Percentiles rank a stretch among this genome's conserved stretches.
Evolutionary conservation across 2,329 filamentous ascomycete genomes (phyloP).

Genomic region (Colletotrichum siamense): DNA sequence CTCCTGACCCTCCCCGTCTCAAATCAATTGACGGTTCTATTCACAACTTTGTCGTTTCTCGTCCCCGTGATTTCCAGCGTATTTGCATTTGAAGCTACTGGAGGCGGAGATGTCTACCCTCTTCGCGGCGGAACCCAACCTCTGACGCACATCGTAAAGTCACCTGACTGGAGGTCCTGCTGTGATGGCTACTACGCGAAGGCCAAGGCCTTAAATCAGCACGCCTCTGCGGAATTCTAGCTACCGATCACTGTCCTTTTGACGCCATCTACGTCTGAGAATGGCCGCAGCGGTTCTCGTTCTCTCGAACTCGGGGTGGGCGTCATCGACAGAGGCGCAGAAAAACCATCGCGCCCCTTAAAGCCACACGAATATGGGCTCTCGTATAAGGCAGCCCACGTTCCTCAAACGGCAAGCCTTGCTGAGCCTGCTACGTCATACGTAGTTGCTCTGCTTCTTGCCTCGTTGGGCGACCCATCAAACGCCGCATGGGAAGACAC

Average conservation of each 20-base stretch:
- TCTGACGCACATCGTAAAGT: background rate
- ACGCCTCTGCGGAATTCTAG: background rate
- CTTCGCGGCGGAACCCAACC: background rate
- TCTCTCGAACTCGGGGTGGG: background rate
- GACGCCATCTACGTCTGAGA: background rate
- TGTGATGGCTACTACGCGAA: background rate
- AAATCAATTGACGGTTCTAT: background rate
- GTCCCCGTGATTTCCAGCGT: background rate
- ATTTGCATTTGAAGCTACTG: background rate
- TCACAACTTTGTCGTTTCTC: background rate
- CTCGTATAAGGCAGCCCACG: background rate
- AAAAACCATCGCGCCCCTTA: background rate
- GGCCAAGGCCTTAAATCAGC: background rate
- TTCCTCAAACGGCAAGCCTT: background rate
- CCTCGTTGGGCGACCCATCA: background rate
- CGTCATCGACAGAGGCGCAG: background rate
- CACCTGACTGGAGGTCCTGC: background rate
- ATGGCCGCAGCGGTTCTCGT: background rate
- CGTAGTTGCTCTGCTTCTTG: background rate
- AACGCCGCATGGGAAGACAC: background rate
- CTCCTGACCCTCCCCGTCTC: background rate
- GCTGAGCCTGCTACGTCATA: background rate
- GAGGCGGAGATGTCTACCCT: background rate
- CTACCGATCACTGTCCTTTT: background rate
- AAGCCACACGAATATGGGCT: background rate